phyloP scores from a whole-genome alignment of 192 early-diverging fungal species.

The Endogone sp. region DNA sequence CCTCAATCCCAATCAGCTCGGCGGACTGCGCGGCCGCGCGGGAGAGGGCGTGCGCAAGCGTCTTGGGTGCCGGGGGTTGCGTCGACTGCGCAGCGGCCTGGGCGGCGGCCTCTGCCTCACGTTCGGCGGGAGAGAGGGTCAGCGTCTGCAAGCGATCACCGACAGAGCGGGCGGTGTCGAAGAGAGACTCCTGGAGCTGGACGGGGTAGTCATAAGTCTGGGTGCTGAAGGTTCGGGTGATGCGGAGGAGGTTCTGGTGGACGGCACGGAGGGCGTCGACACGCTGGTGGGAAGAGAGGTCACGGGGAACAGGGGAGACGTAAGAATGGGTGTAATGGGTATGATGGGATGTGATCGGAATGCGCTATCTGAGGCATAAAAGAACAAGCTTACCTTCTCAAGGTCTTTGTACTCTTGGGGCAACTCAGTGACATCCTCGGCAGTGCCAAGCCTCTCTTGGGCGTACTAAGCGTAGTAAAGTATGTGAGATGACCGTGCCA shows the following conservation, averaged over 20 bases:
- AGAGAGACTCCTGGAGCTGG: conserved; percentile 62
- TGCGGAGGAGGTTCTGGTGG: conserved; percentile 66
- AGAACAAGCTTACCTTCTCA: conserved; percentile 61
- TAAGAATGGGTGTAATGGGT: background rate
- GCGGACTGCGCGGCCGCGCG: conserved; percentile 64
- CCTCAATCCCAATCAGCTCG: conserved; percentile 67
- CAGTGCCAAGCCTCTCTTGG: conserved; percentile 79
- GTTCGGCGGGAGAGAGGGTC: conserved; percentile 45
- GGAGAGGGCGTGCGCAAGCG: conserved; percentile 71
- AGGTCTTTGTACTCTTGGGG: conserved; percentile 91
- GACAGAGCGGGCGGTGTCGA: conserved; percentile 68
- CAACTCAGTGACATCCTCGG: conserved; percentile 84
- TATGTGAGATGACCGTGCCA: background rate
- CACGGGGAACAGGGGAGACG: background rate
- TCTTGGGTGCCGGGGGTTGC: conserved; percentile 43
- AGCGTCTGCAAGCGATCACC: conserved; percentile 56
- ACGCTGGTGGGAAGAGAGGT: conserved; percentile 50
- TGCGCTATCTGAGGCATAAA: too few relatives aligned
- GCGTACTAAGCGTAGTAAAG: conserved; percentile 86
- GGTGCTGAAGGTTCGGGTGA: conserved; percentile 70
- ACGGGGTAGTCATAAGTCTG: conserved; percentile 76
- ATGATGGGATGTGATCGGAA: background rate
- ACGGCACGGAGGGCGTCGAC: conserved; percentile 71
- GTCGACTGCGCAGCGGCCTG: conserved; percentile 24
- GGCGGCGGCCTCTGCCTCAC: conserved; percentile 26